Conservation (phyloP, 192 early-diverging fungal genomes). For the Dissophora ornata region DNA sequence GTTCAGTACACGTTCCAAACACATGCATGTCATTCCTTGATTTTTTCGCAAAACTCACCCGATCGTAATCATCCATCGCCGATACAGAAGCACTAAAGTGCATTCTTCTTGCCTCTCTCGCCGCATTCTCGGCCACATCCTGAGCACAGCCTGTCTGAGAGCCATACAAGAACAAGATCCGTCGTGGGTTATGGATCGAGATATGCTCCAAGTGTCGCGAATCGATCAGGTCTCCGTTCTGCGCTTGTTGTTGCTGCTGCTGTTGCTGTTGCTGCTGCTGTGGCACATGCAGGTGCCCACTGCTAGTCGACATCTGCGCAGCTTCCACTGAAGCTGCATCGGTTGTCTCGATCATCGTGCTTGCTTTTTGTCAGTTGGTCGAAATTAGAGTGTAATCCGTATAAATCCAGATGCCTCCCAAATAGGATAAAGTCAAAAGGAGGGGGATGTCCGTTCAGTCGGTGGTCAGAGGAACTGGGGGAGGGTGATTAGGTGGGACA, state of each 20-base stretch:
- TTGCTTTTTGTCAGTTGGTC: too few species aligned
- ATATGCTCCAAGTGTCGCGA: conserved; percentile 36
- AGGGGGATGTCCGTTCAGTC: too few species aligned
- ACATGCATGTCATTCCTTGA: neutral
- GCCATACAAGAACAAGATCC: conserved; percentile 86
- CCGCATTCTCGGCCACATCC: conserved; percentile 88
- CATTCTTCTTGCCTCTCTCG: conserved; percentile 80
- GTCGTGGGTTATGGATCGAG: conserved; percentile 41
- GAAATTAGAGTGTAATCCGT: too few species aligned
- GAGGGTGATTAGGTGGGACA: neutral
- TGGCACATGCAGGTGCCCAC: neutral
- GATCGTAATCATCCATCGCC: conserved; percentile 85
- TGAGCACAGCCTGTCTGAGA: conserved; percentile 94
- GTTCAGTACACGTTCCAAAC: neutral
- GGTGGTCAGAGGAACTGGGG: too few species aligned
- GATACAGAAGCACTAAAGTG: conserved; percentile 71
- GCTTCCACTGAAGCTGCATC: too few species aligned
- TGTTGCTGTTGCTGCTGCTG: neutral
- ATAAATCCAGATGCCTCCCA: too few species aligned
- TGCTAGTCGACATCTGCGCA: too few species aligned
- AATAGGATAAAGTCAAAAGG: too few species aligned
- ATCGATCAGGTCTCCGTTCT: conserved; percentile 14
- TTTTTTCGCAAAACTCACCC: conserved; percentile 44
- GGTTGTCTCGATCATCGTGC: too few species aligned
- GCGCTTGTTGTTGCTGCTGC: neutral